Evolutionary conservation across 192 early-diverging fungal species (phyloP).

Genomic region (Podila minutissima): DNA sequence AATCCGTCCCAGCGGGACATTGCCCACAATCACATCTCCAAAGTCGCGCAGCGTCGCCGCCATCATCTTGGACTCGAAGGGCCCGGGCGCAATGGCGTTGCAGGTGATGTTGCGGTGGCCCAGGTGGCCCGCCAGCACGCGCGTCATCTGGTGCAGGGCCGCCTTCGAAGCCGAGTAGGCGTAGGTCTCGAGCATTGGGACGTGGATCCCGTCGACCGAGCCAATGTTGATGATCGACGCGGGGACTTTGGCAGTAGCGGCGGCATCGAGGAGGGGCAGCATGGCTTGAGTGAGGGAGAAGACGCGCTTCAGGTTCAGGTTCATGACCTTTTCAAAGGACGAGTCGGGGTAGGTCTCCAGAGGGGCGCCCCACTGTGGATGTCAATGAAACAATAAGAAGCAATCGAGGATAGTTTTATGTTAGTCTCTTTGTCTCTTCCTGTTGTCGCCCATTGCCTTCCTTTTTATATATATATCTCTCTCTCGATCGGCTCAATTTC

Average conservation of each 20-base stretch:
- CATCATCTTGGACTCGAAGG: constrained; percentile 87
- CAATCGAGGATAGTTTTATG: too few relatives aligned
- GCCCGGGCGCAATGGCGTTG: constrained; percentile 77
- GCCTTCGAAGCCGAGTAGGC: constrained; percentile 87
- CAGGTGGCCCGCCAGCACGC: constrained; percentile 73
- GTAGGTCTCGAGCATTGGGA: constrained; percentile 64
- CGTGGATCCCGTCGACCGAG: constrained; percentile 71
- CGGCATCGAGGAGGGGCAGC: constrained; percentile 75
- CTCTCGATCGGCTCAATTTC: neutral
- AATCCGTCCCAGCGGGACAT: constrained; percentile 79
- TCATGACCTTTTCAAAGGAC: constrained; percentile 82
- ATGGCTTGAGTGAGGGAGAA: constrained; percentile 85
- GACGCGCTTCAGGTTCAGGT: constrained; percentile 84
- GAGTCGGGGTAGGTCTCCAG: constrained; percentile 67
- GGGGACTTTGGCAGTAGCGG: constrained; percentile 65
- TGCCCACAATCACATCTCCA: constrained; percentile 62
- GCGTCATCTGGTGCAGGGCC: constrained; percentile 80
- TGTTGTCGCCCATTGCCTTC: neutral
- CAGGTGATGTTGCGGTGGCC: constrained; percentile 69
- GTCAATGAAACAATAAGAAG: neutral
- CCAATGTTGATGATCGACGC: constrained; percentile 92
- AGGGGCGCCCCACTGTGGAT: constrained; percentile 58
- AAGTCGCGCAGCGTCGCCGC: constrained; percentile 65
- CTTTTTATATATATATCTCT: too few relatives aligned
- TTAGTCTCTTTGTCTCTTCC: neutral